Evolutionary conservation across 768 basidiomycete genomes (phyloP), one percentile per base, ranked within the genome.

Genomic region (Lactarius evosmus): DNA sequence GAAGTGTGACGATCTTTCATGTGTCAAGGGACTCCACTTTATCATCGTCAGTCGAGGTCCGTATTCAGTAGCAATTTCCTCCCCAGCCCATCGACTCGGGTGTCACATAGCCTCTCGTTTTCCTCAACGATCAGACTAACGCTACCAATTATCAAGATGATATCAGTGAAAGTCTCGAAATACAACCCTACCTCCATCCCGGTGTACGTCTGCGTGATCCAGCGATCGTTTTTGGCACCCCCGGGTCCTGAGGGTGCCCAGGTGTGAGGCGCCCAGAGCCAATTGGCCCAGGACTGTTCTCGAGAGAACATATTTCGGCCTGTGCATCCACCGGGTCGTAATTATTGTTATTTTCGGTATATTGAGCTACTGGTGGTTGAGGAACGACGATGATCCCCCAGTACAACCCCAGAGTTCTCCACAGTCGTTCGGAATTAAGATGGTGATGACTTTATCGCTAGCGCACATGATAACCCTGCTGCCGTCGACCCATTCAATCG

Each of bases 41-140:
- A 33, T 54, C 62, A 52, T 68, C 66, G 53, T 57, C 32, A 49
- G 29, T 52, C 30, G 59, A 57, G 57, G 73, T 7, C 84, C 80
- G 68, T 85, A 83, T 65, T 75, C 73, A 60, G 79, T 69, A 68
- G 76, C 76, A 83, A 77, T 41, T 72, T 62, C 63, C 75, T 69
- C 66, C 74, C 69, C 64, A 82, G 82, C 32, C 72, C 72, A 30
- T 71, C 72, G 62, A 69, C 74, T 57, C 82, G 76, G 55, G 72
- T 68, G 68, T 85, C 85, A 66, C 75, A 85, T 66, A 58, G 79
- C 76, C 22, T 83, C 74, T 70, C 85, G 83, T 52, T 73, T 72
- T 66, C 82, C 79, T 58, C 80, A 74, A 70, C 80, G 79, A 64
- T 78, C 76, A 60, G 84, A 74, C 83, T 84, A 69, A 58, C 56